These are phyloP conservation scores for Cymbopogon flexuosus DNA, from an alignment of 202 grass and related monocot species.

Conservation along the genomic window DNA sequence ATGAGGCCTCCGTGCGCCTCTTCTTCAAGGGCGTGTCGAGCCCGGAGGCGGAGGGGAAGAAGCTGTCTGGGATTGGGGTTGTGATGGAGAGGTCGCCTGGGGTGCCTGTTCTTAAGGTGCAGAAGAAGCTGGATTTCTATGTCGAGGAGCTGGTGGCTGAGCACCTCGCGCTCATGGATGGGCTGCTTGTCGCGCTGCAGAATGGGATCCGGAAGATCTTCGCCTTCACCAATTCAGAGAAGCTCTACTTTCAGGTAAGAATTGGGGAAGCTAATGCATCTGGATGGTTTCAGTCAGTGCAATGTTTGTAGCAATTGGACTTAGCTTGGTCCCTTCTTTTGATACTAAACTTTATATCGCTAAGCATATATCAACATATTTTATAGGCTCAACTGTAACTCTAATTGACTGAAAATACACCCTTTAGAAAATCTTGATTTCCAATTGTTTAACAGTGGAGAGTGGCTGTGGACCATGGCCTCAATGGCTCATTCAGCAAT, in stretches of 20 bases:
- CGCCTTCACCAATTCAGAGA: conserved; percentile 89
- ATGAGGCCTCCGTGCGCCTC: conserved; percentile 67
- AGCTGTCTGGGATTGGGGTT: conserved; percentile 76
- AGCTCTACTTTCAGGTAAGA: conserved; percentile 93
- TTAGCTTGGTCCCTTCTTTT: too few species aligned
- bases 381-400: neutral
- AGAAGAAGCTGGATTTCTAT: conserved; percentile 97
- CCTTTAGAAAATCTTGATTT: neutral
- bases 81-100: conserved; percentile 74
- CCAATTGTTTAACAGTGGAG: neutral
- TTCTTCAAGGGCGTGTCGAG: conserved; percentile 91
- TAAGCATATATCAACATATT: neutral
- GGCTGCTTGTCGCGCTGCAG: conserved; percentile 71
- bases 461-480: neutral
- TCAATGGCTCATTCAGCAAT: neutral
- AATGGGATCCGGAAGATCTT: conserved; percentile 75
- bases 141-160: conserved; percentile 86
- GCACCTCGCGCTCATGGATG: conserved; percentile 94
- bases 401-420: neutral
- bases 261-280: neutral
- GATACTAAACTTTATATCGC: neutral
- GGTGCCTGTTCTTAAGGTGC: conserved; percentile 53
- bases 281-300: neutral
- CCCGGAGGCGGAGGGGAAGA: conserved; percentile 41
- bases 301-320: neutral